These are phyloP conservation scores for Candida vaughaniae DNA, from an alignment of 805 yeast genomes.

Conservation along the genomic window DNA sequence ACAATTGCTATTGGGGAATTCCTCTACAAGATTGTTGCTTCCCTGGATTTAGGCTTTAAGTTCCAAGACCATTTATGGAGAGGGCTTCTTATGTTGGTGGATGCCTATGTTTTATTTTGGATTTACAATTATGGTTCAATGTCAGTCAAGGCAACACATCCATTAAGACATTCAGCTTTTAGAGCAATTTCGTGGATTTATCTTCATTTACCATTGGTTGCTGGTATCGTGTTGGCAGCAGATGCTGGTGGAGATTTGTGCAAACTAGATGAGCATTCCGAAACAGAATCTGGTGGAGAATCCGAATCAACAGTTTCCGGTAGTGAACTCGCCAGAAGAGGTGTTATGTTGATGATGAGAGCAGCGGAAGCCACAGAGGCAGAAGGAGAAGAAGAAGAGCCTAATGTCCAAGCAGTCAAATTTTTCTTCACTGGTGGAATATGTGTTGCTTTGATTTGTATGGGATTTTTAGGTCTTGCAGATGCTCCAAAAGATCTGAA, in stretches of 20 bases:
- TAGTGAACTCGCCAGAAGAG: not conserved
- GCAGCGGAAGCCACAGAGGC: constrained; percentile 2
- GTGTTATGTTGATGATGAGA: not conserved
- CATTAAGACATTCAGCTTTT: constrained; percentile 47
- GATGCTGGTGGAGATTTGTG: constrained; percentile 57
- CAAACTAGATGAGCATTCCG: constrained; percentile 19
- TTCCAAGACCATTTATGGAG: constrained; percentile 44
- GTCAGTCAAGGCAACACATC: constrained; percentile 47
- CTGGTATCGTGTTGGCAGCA: constrained; percentile 53
- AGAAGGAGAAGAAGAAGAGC: constrained; percentile 24
- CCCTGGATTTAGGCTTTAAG: constrained; percentile 48
- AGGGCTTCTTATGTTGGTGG: constrained; percentile 47
- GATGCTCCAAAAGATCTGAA: constrained; percentile 46
- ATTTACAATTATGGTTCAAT: constrained; percentile 58
- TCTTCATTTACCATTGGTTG: constrained; percentile 52
- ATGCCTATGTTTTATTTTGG: constrained; percentile 51
- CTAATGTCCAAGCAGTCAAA: constrained; percentile 39
- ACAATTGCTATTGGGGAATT: constrained; percentile 68
- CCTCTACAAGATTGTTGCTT: constrained; percentile 51
- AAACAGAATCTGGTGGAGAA: not conserved
- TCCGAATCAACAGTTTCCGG: too few species aligned
- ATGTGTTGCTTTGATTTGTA: constrained; percentile 39
- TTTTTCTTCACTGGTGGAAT: constrained; percentile 56
- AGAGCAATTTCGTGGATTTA: constrained; percentile 49
- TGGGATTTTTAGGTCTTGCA: constrained; percentile 41